These are phyloP conservation scores for Moricandia moricandioides DNA, from an alignment of 345 rosid species.

Conservation along the genomic window DNA sequence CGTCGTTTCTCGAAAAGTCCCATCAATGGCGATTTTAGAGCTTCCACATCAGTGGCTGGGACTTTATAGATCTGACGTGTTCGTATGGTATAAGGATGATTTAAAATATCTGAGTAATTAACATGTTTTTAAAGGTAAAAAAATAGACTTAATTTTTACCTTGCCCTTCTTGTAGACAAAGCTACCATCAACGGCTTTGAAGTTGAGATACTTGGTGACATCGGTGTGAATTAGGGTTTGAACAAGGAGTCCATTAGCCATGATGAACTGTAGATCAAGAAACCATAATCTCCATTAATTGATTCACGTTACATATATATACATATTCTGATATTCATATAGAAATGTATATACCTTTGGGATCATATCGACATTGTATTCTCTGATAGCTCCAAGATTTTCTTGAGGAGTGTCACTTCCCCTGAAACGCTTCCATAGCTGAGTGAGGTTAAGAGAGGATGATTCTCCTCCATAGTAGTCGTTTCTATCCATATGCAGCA, in stretches of 20 bases:
- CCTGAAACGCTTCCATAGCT: conserved; percentile 64
- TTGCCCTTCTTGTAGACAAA: conserved; percentile 91
- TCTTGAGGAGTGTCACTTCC: conserved; percentile 66
- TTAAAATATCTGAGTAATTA: background rate
- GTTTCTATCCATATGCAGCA: conserved; percentile 75
- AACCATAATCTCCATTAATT: background rate
- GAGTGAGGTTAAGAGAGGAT: conserved; percentile 74
- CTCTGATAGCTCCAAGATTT: conserved; percentile 64
- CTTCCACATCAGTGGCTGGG: conserved; percentile 87
- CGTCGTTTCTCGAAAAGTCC: conserved; percentile 91
- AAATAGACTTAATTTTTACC: conserved; percentile 38
- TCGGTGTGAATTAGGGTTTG: conserved; percentile 81
- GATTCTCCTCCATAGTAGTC: conserved; percentile 86
- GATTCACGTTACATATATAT: background rate
- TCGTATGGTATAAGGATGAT: background rate
- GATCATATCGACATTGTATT: conserved; percentile 85
- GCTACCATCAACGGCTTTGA: conserved; percentile 93
- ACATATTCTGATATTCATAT: background rate
- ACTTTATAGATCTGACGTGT: conserved; percentile 75
- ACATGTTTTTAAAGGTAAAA: background rate
- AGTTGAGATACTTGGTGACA: conserved; percentile 89
- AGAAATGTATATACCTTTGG: conserved; percentile 55
- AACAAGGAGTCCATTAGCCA: conserved; percentile 85
- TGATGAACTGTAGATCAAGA: conserved; percentile 57
- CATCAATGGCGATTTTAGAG: conserved; percentile 85